Percentiles rank a stretch among this genome's conserved stretches.
These are phyloP conservation scores for Auriscalpium orientale DNA, from an alignment of 768 basidiomycete species.

Conservation along the genomic window DNA sequence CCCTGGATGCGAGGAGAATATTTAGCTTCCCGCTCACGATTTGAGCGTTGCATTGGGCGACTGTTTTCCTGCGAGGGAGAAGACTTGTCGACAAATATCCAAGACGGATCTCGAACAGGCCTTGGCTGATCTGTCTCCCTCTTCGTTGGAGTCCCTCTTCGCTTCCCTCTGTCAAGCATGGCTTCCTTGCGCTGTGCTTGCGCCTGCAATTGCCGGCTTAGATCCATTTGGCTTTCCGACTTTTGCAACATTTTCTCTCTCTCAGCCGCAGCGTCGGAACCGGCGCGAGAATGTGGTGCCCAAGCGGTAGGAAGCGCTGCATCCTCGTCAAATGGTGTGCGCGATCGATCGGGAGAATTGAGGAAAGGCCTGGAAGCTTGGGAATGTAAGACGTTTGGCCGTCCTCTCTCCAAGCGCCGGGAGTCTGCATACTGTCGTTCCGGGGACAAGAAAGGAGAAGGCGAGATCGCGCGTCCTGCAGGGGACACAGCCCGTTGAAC, in stretches of 20 bases:
- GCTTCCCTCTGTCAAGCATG: neutral
- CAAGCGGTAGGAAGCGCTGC: constrained; percentile 16
- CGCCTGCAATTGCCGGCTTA: constrained; percentile 24
- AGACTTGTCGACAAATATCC: neutral
- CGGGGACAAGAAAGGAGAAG: constrained; percentile 14
- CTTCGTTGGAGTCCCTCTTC: neutral
- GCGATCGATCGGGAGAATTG: constrained; percentile 17
- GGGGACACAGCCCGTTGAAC: neutral
- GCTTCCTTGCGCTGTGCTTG: constrained; percentile 7
- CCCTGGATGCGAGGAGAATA: constrained; percentile 12
- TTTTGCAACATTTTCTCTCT: constrained; percentile 35
- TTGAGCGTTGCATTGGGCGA: neutral
- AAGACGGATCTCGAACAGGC: neutral
- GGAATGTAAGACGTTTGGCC: constrained; percentile 7
- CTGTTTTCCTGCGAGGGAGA: constrained; percentile 1
- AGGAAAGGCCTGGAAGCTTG: constrained; percentile 10
- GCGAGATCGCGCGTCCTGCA: neutral
- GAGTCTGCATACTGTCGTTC: constrained; percentile 8
- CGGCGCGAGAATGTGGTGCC: constrained; percentile 34
- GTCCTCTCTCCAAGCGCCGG: neutral
- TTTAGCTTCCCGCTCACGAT: constrained; percentile 9
- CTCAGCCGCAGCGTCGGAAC: constrained; percentile 46
- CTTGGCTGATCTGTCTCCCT: neutral
- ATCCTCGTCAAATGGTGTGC: constrained; percentile 10
- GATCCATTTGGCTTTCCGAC: constrained; percentile 32